Conservation (phyloP, 805 yeast genomes). For the Yueomyces sinensis region DNA sequence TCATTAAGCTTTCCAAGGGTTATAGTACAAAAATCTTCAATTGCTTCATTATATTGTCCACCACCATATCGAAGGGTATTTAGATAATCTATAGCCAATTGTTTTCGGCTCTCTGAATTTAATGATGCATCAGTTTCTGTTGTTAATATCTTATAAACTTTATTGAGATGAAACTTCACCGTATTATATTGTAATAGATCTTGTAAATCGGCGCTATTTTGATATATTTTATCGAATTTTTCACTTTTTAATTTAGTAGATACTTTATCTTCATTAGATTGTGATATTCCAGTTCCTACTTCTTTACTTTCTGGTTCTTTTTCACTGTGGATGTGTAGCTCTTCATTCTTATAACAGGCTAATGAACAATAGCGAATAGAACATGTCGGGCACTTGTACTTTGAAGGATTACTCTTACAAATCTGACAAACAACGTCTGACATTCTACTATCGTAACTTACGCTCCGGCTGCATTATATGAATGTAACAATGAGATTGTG, state of each 20-base stretch:
- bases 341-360: slow-evolving; percentile 34
- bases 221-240: slow-evolving; percentile 22
- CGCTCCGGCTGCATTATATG: too few relatives aligned
- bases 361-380: slow-evolving; percentile 39
- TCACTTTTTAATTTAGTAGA: slow-evolving; percentile 1
- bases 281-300: slow-evolving; percentile 1
- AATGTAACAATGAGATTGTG: too few relatives aligned
- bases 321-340: slow-evolving; percentile 26
- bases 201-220: slow-evolving; percentile 29
- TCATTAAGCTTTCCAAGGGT: slow-evolving; percentile 4
- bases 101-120: slow-evolving; percentile 27
- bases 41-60: slow-evolving; percentile 42
- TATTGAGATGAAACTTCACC: slow-evolving; percentile 42
- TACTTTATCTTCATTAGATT: neutral
- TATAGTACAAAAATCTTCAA: slow-evolving; percentile 46
- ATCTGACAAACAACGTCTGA: slow-evolving; percentile 19
- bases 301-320: slow-evolving; percentile 17
- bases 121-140: slow-evolving; percentile 14
- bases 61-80: slow-evolving; percentile 47
- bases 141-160: slow-evolving; percentile 34
- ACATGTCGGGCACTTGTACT: slow-evolving; percentile 39
- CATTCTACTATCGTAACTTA: too few relatives aligned
- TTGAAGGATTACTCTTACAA: slow-evolving; percentile 22
- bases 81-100: slow-evolving; percentile 44
- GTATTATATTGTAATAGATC: slow-evolving; percentile 31